Evolutionary conservation across 2,329 filamentous ascomycete genomes (phyloP).

Genomic region (Phyllosticta paracitricarpa): DNA sequence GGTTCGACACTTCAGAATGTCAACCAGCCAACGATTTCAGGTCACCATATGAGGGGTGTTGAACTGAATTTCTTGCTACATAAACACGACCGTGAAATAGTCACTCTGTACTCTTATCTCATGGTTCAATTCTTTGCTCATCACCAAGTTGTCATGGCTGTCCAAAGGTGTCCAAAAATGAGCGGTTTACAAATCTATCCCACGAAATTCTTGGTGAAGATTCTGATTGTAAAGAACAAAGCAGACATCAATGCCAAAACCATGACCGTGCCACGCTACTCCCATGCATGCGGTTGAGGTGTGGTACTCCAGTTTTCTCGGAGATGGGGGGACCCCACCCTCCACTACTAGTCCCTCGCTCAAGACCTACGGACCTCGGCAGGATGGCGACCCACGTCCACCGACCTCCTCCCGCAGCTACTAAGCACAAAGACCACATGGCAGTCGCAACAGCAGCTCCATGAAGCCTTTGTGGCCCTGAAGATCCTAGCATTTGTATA

Average conservation of each 20-base stretch:
- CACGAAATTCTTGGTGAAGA: no score
- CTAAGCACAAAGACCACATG: not conserved
- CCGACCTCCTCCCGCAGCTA: not conserved
- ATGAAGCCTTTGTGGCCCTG: not conserved
- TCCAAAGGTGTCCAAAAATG: no score
- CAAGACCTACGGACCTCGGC: not conserved
- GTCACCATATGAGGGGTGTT: no score
- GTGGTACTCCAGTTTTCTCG: not conserved
- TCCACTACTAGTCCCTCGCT: not conserved
- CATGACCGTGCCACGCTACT: not conserved
- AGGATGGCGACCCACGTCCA: not conserved
- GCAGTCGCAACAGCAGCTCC: not conserved
- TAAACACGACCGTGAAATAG: no score
- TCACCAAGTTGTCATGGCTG: no score
- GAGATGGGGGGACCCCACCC: not conserved
- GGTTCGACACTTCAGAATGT: not conserved
- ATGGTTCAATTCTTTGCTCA: no score
- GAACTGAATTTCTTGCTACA: no score
- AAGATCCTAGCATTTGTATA: not conserved
- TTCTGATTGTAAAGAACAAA: no score
- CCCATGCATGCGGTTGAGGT: not conserved
- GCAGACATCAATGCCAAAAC: no score
- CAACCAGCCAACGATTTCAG: no score
- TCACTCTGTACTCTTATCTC: no score
- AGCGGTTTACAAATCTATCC: no score